These are phyloP conservation scores for Houttuynia cordata DNA, from an alignment of 164 flowering plant genomes.

Conservation along the genomic window DNA sequence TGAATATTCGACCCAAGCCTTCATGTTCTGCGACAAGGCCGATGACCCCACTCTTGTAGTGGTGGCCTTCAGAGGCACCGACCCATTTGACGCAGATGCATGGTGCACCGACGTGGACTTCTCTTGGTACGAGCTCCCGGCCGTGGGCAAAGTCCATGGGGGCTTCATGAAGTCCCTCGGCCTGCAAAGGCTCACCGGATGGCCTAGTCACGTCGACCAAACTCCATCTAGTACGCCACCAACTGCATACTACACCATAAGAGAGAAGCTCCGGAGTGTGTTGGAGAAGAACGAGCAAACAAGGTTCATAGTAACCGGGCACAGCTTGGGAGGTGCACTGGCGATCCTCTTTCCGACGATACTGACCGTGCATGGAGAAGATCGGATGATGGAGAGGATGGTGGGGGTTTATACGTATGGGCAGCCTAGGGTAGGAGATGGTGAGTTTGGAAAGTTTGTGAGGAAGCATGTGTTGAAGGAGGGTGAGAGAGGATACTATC, in stretches of 20 bases:
- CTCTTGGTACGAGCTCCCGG: constrained; percentile 43
- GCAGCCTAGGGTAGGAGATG: constrained; percentile 79
- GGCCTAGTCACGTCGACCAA: constrained; percentile 39
- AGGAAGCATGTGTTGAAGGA: constrained; percentile 18
- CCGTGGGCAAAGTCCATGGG: constrained; percentile 36
- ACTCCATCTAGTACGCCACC: neutral
- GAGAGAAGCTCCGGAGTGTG: constrained; percentile 32
- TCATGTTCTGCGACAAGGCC: constrained; percentile 31
- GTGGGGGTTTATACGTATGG: constrained; percentile 79
- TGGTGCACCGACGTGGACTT: constrained; percentile 56
- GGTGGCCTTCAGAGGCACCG: constrained; percentile 64
- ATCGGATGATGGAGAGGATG: constrained; percentile 37
- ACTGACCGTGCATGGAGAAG: constrained; percentile 44
- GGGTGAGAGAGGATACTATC: constrained; percentile 27
- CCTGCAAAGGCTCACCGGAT: constrained; percentile 27
- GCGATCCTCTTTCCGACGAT: constrained; percentile 49
- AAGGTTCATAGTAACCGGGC: constrained; percentile 62
- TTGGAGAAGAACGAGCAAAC: constrained; percentile 26
- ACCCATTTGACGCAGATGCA: constrained; percentile 35
- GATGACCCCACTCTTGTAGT: constrained; percentile 27
- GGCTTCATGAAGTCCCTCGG: constrained; percentile 75
- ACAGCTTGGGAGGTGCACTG: constrained; percentile 80
- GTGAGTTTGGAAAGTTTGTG: constrained; percentile 47
- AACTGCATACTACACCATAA: constrained; percentile 50
- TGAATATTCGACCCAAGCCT: constrained; percentile 31